Percentiles rank a stretch among this genome's conserved stretches.
Conservation (phyloP, 768 basidiomycete species). For the Floccularia luteovirens region DNA sequence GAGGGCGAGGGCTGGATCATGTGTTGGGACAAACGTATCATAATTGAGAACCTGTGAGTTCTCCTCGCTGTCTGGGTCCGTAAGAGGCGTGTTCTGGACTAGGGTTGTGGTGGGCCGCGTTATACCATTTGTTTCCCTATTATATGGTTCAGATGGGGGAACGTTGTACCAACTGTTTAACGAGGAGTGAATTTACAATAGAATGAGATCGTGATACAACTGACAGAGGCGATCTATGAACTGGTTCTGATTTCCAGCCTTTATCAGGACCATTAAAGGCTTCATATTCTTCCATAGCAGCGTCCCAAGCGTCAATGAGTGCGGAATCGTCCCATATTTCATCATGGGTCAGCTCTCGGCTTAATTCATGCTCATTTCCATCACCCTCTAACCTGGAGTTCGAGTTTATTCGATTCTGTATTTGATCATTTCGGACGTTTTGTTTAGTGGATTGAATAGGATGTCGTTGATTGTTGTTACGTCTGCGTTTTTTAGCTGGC, state of each 20-base stretch:
- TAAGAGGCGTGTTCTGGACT: too few species aligned
- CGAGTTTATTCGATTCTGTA: not conserved
- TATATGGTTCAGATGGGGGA: constrained; percentile 27
- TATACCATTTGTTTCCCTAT: constrained; percentile 14
- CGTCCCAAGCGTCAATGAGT: constrained; percentile 78
- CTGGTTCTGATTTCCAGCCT: constrained; percentile 63
- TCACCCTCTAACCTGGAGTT: not conserved
- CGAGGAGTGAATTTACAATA: constrained; percentile 1
- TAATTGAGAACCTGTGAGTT: constrained; percentile 65
- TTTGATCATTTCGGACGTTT: constrained; percentile 35
- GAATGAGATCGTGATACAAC: constrained; percentile 16
- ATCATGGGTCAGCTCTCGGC: constrained; percentile 56
- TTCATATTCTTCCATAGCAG: constrained; percentile 77
- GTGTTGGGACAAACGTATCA: constrained; percentile 59
- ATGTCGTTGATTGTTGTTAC: constrained; percentile 22
- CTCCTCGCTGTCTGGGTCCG: constrained; percentile 6
- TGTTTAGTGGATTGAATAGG: constrained; percentile 15
- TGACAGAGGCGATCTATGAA: constrained; percentile 69
- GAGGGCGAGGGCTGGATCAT: constrained; percentile 54
- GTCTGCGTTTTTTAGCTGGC: constrained; percentile 52
- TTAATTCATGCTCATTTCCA: constrained; percentile 9
- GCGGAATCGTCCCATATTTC: constrained; percentile 88
- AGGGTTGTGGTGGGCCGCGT: too few species aligned
- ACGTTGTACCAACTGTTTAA: constrained; percentile 75
- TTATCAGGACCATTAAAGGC: constrained; percentile 62